Evolutionary conservation across 2,329 filamentous ascomycete species (phyloP).

Genomic region (Tympanopsis confertula): DNA sequence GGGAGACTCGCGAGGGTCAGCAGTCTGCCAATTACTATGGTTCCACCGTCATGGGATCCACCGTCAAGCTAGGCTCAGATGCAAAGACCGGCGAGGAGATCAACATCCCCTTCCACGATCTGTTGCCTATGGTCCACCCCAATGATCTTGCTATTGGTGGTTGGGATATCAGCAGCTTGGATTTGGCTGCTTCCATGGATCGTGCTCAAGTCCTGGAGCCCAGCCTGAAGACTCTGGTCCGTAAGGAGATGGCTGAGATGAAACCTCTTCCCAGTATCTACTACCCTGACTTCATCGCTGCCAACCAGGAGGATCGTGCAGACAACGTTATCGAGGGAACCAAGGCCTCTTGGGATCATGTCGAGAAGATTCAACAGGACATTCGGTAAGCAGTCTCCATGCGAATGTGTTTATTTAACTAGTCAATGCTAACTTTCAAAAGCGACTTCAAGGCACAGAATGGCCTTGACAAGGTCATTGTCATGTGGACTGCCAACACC

Average conservation of each 20-base stretch:
- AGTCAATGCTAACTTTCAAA: slow-evolving; percentile 5
- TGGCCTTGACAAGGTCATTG: slow-evolving; percentile 83
- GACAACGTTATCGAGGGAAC: slow-evolving; percentile 77
- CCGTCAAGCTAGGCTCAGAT: slow-evolving; percentile 89
- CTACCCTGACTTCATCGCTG: slow-evolving; percentile 98
- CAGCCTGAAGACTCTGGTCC: slow-evolving; percentile 77
- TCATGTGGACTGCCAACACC: slow-evolving; percentile 98
- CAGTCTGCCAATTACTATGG: slow-evolving; percentile 93
- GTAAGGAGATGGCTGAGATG: slow-evolving; percentile 86
- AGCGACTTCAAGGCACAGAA: slow-evolving; percentile 83
- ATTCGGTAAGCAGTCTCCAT: slow-evolving; percentile 49
- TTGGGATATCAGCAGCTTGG: slow-evolving; percentile 92
- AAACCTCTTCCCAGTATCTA: slow-evolving; percentile 88
- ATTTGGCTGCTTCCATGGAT: slow-evolving; percentile 86
- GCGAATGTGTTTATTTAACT: not conserved
- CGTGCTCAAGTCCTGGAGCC: slow-evolving; percentile 90
- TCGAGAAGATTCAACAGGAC: slow-evolving; percentile 85
- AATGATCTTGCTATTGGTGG: slow-evolving; percentile 91
- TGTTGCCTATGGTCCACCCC: slow-evolving; percentile 93
- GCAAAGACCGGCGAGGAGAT: slow-evolving; percentile 74
- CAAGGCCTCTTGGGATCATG: slow-evolving; percentile 77
- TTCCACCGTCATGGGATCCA: slow-evolving; percentile 92
- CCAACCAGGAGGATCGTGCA: slow-evolving; percentile 93
- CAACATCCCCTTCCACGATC: slow-evolving; percentile 89
- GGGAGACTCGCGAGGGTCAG: slow-evolving; percentile 86